A percentile compares a stretch with the other conserved stretches of the same genome.
phyloP scores from a whole-genome alignment of 148 eudicot species.

The Rhododendron simsii region DNA sequence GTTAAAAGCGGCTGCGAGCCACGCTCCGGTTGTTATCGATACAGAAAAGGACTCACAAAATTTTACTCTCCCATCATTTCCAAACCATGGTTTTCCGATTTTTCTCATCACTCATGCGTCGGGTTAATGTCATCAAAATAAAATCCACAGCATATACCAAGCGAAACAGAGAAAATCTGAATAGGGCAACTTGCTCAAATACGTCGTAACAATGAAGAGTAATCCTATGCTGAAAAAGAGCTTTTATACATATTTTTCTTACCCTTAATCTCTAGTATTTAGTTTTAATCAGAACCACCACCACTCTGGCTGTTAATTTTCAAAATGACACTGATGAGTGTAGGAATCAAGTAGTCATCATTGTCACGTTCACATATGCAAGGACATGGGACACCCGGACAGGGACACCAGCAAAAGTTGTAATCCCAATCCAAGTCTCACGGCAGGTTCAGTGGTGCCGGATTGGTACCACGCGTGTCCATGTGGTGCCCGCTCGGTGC shows the following conservation, averaged over 20 bases:
- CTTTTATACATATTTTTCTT: not conserved
- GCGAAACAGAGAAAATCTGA: not conserved
- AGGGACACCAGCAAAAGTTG: slow-evolving; percentile 8
- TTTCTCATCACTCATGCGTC: not conserved
- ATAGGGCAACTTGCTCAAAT: not conserved
- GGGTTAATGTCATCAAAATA: not conserved
- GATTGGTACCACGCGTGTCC: no score
- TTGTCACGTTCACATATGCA: not conserved
- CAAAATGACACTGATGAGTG: not conserved
- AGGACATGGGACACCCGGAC: not conserved
- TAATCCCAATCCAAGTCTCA: not conserved
- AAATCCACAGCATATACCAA: not conserved
- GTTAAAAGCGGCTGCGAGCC: not conserved
- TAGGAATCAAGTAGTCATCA: not conserved
- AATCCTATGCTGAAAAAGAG: not conserved
- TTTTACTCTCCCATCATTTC: not conserved
- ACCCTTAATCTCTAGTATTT: not conserved
- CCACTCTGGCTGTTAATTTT: not conserved
- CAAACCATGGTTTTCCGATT: not conserved
- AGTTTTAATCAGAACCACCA: not conserved
- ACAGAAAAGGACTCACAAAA: not conserved
- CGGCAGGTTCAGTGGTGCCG: not conserved
- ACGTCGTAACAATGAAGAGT: not conserved
- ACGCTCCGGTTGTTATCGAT: not conserved
- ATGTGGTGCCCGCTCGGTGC: no score